phyloP scores from a whole-genome alignment of 2,329 filamentous ascomycete species.

The Zalaria obscura region DNA sequence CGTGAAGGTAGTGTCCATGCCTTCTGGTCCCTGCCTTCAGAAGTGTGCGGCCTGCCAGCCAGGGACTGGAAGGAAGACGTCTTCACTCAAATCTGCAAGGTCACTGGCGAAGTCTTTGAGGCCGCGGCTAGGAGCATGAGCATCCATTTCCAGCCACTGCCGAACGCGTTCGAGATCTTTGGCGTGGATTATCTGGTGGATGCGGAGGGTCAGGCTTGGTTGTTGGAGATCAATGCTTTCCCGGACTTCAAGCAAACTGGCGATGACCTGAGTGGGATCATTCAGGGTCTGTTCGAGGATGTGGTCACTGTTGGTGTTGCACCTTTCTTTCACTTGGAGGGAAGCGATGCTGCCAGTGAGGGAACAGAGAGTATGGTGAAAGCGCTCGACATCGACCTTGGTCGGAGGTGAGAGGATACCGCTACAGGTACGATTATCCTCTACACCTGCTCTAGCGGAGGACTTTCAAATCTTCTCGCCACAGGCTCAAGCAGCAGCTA shows the following conservation, averaged over 20 bases:
- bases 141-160: constrained; percentile 80
- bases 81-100: constrained; percentile 57
- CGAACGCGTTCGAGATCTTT: constrained; percentile 83
- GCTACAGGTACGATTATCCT: too few relatives aligned
- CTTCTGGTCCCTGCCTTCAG: constrained; percentile 56
- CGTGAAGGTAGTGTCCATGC: constrained; percentile 52
- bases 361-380: constrained; percentile 20
- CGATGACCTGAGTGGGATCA: constrained; percentile 52
- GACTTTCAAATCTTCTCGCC: too few relatives aligned
- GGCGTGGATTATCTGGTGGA: constrained; percentile 85
- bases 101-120: constrained; percentile 70
- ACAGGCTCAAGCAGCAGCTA: too few relatives aligned
- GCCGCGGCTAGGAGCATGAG: constrained; percentile 73
- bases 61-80: constrained; percentile 42
- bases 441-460: too few relatives aligned
- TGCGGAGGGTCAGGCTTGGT: constrained; percentile 46
- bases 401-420: constrained; percentile 15
- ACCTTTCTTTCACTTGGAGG: constrained; percentile 46
- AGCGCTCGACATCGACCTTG: constrained; percentile 33
- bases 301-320: constrained; percentile 54
- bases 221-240: constrained; percentile 91
- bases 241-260: constrained; percentile 94
- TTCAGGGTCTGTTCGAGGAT: constrained; percentile 63
- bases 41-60: constrained; percentile 9
- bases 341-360: constrained; percentile 5